Evolutionary conservation across 2,329 filamentous ascomycete genomes (phyloP), one percentile per base, ranked within the genome.

Genomic region (Penicillium sp.): DNA sequence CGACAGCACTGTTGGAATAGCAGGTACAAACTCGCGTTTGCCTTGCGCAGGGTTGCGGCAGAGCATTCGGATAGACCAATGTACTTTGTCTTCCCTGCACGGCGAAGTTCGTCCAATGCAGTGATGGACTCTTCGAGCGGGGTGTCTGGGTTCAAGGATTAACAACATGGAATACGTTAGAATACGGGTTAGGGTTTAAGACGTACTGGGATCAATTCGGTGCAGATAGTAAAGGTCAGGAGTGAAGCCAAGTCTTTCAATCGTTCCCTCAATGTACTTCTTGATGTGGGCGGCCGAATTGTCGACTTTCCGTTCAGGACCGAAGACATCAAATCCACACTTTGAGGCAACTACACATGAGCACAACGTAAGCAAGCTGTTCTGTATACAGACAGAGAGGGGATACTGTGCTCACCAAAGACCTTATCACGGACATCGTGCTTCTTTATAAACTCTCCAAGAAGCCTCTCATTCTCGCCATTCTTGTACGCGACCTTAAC

Each of bases 371-470:
- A 31, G 26, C 17, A 6, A 7, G 7, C 6, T 13, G 9, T 31
- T 5, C 4, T 9, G 13, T 49, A 9, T 45, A 45, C 5, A 19
- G n/a, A 48, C 8, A 48, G n/a, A 23, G 7, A 51, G 11, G 19
- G 48, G 48, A 13, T 23, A n/a, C 29, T 11, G 9, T 23, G 21
- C 46, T 45, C 7, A 53, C 19, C 35, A 3, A 26, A 23, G 11
- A 83, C 41, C 63, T 83, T 83, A 59, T 83, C 81, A 1, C 82
- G 79, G 11, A 81, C 72, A 56, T 83, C 80, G 70, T 84, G 81
- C 65, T 83, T 84, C 23, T 78, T 69, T 61, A 84, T 82, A 63
- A 83, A 84, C 35, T 83, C 80, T 5, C 82, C 82, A 0, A 84
- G 69, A 0, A 84, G 75, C 68, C 81, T 83, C 58, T 84, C 82